Conservation (phyloP, 1,284 basidiomycete species). For the Gomphus bonarii region DNA sequence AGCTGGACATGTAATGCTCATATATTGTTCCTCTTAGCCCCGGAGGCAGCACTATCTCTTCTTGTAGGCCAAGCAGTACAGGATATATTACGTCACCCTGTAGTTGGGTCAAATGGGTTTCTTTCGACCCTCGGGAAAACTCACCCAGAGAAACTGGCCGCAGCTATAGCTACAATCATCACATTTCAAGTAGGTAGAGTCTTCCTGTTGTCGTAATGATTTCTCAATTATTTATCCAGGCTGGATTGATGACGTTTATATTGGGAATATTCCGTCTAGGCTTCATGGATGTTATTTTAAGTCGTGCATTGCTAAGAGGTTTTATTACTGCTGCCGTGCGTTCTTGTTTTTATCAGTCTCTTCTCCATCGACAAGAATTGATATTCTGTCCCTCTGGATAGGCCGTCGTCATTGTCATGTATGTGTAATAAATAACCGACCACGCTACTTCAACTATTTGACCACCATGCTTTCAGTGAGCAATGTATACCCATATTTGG, state of each 20-base stretch:
- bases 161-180: slow-evolving; percentile 66
- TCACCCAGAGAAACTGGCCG: slow-evolving; percentile 44
- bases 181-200: slow-evolving; percentile 62
- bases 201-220: too few relatives aligned
- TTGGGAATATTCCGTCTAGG: slow-evolving; percentile 85
- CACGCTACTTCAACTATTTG: slow-evolving; percentile 3
- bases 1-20: background rate
- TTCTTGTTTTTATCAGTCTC: background rate
- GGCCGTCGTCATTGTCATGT: slow-evolving; percentile 68
- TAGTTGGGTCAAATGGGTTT: background rate
- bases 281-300: slow-evolving; percentile 92
- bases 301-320: slow-evolving; percentile 76
- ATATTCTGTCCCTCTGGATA: background rate
- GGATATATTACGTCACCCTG: slow-evolving; percentile 46
- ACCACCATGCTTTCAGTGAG: slow-evolving; percentile 36
- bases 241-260: slow-evolving; percentile 79
- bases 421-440: slow-evolving; percentile 17
- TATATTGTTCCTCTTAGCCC: slow-evolving; percentile 31
- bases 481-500: slow-evolving; percentile 80
- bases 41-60: slow-evolving; percentile 85
- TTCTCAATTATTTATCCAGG: slow-evolving; percentile 31
- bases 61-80: slow-evolving; percentile 80
- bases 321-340: slow-evolving; percentile 66
- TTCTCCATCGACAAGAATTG: background rate
- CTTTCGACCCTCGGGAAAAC: slow-evolving; percentile 8